phyloP scores from a whole-genome alignment of 1,284 basidiomycete genomes.

The Malassezia japonica region DNA sequence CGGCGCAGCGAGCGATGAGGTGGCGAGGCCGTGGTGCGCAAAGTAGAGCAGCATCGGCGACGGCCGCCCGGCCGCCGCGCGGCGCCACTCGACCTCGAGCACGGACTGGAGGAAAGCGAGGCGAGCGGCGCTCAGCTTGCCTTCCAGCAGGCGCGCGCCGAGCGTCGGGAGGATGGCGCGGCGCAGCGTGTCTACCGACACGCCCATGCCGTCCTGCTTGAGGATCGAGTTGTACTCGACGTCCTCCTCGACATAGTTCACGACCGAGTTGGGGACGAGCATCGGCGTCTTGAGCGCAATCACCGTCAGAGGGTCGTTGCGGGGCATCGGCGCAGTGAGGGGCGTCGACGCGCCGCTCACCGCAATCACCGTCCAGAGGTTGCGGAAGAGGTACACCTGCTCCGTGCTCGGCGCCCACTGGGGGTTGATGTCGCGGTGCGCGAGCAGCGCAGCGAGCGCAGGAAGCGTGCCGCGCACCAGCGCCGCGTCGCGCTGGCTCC shows the following conservation, averaged over 20 bases:
- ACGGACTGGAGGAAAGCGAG: conserved; percentile 77
- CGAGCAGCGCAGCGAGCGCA: conserved; percentile 79
- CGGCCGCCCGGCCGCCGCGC: conserved; percentile 67
- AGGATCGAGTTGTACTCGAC: conserved; percentile 89
- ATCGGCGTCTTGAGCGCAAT: conserved; percentile 82
- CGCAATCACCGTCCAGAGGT: conserved; percentile 85
- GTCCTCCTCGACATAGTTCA: conserved; percentile 76
- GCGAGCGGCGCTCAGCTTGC: conserved; percentile 70
- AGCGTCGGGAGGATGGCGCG: conserved; percentile 52
- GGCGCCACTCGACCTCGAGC: conserved; percentile 79
- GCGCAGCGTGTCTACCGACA: conserved; percentile 28
- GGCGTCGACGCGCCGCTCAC: conserved; percentile 48
- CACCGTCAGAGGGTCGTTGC: conserved; percentile 54
- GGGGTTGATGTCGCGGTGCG: conserved; percentile 64
- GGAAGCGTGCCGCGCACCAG: conserved; percentile 49
- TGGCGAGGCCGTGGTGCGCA: conserved; percentile 74
- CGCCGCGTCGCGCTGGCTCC: conserved; percentile 34
- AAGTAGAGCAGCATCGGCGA: conserved; percentile 82
- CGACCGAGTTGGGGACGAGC: conserved; percentile 69
- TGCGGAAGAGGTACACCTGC: conserved; percentile 74
- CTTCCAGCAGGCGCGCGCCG: conserved; percentile 62
- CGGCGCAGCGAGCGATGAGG: conserved; percentile 58
- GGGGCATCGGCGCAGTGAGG: conserved; percentile 36
- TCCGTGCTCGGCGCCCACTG: conserved; percentile 57
- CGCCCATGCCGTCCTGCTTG: conserved; percentile 49